Base-by-base conservation (phyloP, 2,329 filamentous ascomycete genomes). In the Pleomassaria siparia region DNA sequence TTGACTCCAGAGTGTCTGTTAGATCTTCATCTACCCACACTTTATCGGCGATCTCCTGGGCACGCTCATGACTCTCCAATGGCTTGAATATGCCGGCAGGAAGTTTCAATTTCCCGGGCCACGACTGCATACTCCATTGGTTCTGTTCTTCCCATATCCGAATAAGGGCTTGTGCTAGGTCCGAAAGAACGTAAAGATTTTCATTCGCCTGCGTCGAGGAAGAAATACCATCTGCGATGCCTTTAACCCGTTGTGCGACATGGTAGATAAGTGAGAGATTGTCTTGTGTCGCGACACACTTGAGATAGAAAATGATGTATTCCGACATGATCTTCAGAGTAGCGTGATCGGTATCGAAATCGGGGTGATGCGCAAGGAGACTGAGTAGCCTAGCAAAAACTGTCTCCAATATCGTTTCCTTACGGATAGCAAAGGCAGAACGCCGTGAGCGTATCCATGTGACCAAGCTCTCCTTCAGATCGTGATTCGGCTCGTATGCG, bases 191-290 rank as follows among this genome's bases (percentile, higher is more conserved):
- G 66, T 96, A 95, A 1, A 99, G 78, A 52, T 85, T 84, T 47
- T 91, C 84, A 59, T 86, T 89, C 18, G 60, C 61, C 36, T 66
- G 42, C 12, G 47, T 54, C 2, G 80, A 77, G 1, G 79, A 74
- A 0, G 83, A 80, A 50, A 97, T 83, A 11, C 83, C 88, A 67
- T 99, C 94, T 33, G 83, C 81, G 9, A 91, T 88, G 70, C 92
- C 88, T 76, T 99, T 99, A 45, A 96, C 86, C 9, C 91, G 85
- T 71, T 97, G 91, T 11, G 91, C 91, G 52, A 96, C 88, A 69
- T 94, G 90, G 75, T 88, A 94, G 32, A 99, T 91, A 51, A 96
- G 76, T 0, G 88, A 87, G 13, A 97, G 78, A 60, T 96, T 99
- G 36, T 89, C 83, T 67, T 95, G 88, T 0, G 85, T 92, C 9